A percentile compares a stretch with the other conserved stretches of the same genome.
Conservation (phyloP, 1,139 yeast genomes). For the Suhomyces bokatorum region DNA sequence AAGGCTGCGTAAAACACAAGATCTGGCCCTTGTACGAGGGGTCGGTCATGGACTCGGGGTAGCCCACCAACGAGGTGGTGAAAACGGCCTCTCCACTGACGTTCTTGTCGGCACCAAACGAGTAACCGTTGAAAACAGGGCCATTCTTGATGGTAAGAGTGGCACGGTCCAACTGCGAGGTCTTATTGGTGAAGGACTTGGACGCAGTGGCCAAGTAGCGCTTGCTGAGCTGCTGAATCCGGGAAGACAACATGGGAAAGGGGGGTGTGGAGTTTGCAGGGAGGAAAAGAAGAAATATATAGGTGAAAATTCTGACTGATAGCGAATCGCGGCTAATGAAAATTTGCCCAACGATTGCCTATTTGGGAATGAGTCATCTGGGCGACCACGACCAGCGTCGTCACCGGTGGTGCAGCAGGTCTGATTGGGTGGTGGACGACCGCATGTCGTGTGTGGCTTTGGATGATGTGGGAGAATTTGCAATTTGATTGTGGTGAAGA, state of each 20-base stretch:
- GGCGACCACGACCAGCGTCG: constrained; percentile 6
- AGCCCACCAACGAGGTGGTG: constrained; percentile 95
- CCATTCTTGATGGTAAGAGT: constrained; percentile 91
- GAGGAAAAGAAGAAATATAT: constrained; percentile 9
- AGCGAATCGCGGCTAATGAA: constrained; percentile 43
- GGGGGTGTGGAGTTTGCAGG: background rate
- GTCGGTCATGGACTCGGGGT: constrained; percentile 98
- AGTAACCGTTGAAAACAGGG: constrained; percentile 87
- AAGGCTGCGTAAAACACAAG: constrained; percentile 93
- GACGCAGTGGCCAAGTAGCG: constrained; percentile 45
- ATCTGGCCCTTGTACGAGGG: constrained; percentile 97
- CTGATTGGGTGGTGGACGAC: background rate
- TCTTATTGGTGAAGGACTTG: constrained; percentile 34
- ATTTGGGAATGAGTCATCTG: constrained; percentile 28
- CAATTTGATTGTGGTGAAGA: too few species aligned
- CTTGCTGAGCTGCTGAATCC: constrained; percentile 9
- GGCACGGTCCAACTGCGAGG: constrained; percentile 68
- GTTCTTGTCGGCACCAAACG: constrained; percentile 92
- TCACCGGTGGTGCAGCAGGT: constrained; percentile 1
- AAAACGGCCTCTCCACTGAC: constrained; percentile 97
- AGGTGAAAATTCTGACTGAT: constrained; percentile 23
- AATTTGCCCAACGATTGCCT: constrained; percentile 29
- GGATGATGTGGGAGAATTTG: too few species aligned
- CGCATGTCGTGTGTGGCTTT: too few species aligned
- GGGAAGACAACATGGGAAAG: constrained; percentile 6